phyloP scores from a whole-genome alignment of 2,329 filamentous ascomycete species.

The Trichoderma guizhouense region DNA sequence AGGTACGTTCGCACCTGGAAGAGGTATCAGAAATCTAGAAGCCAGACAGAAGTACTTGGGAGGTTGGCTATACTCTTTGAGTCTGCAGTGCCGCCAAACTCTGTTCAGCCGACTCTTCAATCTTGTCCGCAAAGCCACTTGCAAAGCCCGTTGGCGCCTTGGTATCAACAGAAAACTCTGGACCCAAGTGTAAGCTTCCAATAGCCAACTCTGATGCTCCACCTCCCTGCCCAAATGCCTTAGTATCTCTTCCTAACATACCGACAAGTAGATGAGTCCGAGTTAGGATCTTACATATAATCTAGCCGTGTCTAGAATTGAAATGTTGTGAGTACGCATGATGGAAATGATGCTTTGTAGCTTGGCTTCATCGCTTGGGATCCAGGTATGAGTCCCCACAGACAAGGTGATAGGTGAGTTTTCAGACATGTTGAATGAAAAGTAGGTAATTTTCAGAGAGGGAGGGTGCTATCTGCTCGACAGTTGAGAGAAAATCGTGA shows the following conservation, averaged over 20 bases:
- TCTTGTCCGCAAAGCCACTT: not conserved
- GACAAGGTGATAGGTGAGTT: not conserved
- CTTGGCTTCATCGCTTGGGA: not conserved
- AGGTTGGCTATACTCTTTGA: not conserved
- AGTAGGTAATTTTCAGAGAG: not conserved
- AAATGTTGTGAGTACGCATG: conserved; percentile 2
- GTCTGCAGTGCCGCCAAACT: conserved; percentile 2
- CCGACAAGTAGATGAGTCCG: not conserved
- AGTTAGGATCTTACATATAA: not conserved
- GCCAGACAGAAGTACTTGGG: not conserved
- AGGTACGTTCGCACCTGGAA: conserved; percentile 48
- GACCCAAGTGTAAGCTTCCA: not conserved
- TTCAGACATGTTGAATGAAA: not conserved
- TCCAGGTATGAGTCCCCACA: conserved; percentile 7
- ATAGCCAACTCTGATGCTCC: conserved; percentile 10
- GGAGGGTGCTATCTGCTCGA: too few species aligned
- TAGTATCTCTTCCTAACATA: not conserved
- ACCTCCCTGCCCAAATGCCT: not conserved
- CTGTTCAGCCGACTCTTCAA: conserved; percentile 9
- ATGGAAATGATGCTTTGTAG: not conserved
- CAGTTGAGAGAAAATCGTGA: not conserved
- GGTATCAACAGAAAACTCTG: conserved; percentile 10
- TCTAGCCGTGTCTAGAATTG: not conserved
- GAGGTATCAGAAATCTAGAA: not conserved
- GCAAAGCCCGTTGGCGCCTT: conserved; percentile 8